Percentiles rank a stretch among this genome's conserved stretches.
Evolutionary conservation across 306 rosid species (phyloP).

Genomic region (Carpinus fangiana): DNA sequence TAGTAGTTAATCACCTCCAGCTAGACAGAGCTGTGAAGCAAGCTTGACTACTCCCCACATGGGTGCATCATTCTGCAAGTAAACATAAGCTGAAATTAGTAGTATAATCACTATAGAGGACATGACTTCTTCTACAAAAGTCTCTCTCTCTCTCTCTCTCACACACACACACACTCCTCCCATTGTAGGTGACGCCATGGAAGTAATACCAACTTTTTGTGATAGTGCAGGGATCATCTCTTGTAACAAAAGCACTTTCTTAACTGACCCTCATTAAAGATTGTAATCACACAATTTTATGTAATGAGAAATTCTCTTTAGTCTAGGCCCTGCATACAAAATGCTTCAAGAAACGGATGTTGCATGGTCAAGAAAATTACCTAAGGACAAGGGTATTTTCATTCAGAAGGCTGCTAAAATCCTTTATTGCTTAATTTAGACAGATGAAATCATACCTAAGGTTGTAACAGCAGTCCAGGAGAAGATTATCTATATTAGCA

Average conservation of each 20-base stretch:
- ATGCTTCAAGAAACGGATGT: neutral
- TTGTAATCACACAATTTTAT: neutral
- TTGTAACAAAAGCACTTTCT: neutral
- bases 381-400: neutral
- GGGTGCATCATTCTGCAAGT: constrained; percentile 89
- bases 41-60: constrained; percentile 76
- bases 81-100: constrained; percentile 29
- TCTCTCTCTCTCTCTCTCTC: neutral
- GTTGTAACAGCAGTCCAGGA: neutral
- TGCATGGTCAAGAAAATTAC: neutral
- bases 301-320: neutral
- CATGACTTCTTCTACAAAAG: neutral
- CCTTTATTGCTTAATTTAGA: constrained; percentile 3
- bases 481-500: neutral
- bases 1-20: constrained; percentile 30
- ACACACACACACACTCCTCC: neutral
- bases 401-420: neutral
- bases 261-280: neutral
- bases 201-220: neutral
- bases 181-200: neutral
- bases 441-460: neutral
- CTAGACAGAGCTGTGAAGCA: constrained; percentile 57
- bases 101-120: neutral
- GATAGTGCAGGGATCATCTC: neutral
- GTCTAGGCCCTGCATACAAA: neutral